A percentile compares a stretch with the other conserved stretches of the same genome.
These are phyloP conservation scores for Phaeosphaeria sp. DNA, from an alignment of 2,329 filamentous ascomycete genomes.

Conservation along the genomic window DNA sequence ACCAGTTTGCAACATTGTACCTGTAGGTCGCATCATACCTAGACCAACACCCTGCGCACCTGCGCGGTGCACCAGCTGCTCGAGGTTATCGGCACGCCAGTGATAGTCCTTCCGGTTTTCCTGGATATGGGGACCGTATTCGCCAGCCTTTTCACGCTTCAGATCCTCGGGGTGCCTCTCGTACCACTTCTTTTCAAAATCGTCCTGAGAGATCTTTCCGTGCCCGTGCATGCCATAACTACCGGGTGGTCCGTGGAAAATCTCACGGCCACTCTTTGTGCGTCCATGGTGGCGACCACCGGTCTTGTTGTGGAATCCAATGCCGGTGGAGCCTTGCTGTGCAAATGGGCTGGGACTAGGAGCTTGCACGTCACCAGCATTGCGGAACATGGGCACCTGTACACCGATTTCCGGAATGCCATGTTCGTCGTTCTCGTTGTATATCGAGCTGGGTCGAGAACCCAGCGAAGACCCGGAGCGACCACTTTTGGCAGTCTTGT, in stretches of 20 bases:
- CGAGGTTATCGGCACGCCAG: constrained; percentile 87
- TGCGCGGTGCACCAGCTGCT: constrained; percentile 79
- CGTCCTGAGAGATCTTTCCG: constrained; percentile 75
- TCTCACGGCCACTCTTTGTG: constrained; percentile 73
- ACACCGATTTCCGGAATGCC: constrained; percentile 93
- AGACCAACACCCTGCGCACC: constrained; percentile 58
- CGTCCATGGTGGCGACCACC: constrained; percentile 65
- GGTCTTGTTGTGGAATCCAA: constrained; percentile 61
- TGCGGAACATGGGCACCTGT: constrained; percentile 90
- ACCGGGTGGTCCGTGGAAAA: constrained; percentile 76
- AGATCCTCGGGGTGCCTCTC: constrained; percentile 86
- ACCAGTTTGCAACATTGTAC: background rate
- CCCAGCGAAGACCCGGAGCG: constrained; percentile 44
- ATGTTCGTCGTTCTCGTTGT: constrained; percentile 71
- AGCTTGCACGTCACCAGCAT: constrained; percentile 94
- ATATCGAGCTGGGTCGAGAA: constrained; percentile 61
- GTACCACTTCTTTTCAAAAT: constrained; percentile 90
- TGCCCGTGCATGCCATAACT: constrained; percentile 95
- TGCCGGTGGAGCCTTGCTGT: constrained; percentile 47
- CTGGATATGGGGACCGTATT: constrained; percentile 65
- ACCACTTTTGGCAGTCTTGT: constrained; percentile 34
- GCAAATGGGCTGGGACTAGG: constrained; percentile 75
- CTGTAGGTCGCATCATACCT: constrained; percentile 56
- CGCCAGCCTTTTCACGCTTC: constrained; percentile 74
- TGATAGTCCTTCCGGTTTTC: constrained; percentile 75